Conservation (phyloP, 1,284 basidiomycete species). For the Cryptococcus amylolentus region DNA sequence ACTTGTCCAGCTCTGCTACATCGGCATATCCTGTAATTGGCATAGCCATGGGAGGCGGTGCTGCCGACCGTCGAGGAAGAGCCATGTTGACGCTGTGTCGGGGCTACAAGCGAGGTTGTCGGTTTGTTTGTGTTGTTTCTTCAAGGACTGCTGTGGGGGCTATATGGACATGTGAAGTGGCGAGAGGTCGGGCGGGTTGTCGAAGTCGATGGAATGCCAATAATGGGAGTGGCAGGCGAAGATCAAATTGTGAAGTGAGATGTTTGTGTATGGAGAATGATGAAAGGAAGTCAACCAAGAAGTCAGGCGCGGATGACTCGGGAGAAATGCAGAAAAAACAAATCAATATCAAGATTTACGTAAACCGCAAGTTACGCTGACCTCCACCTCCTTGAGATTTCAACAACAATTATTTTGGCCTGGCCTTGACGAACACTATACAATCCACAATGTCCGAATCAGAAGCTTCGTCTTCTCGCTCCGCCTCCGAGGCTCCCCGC, state of each 20-base stretch:
- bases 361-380: not conserved
- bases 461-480: constrained; percentile 23
- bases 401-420: not conserved
- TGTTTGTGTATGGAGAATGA: not conserved
- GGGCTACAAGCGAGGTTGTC: not conserved
- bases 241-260: not conserved
- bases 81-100: constrained; percentile 14
- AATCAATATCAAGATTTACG: not conserved
- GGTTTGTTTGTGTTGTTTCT: constrained; percentile 2
- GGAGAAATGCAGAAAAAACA: constrained; percentile 13
- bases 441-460: constrained; percentile 10
- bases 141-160: not conserved
- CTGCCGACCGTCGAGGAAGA: constrained; percentile 18
- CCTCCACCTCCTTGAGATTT: constrained; percentile 1
- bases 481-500: constrained; percentile 5
- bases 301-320: constrained; percentile 14
- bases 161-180: constrained; percentile 3
- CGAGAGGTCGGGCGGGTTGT: not conserved
- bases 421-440: too few species aligned
- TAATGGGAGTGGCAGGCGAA: not conserved
- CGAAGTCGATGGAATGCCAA: not conserved
- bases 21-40: constrained; percentile 29
- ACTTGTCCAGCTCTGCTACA: constrained; percentile 61
- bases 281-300: not conserved
- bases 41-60: not conserved